These are phyloP conservation scores for Rhynchospora breviuscula DNA, from an alignment of 176 grass and related monocot genomes.

Conservation along the genomic window DNA sequence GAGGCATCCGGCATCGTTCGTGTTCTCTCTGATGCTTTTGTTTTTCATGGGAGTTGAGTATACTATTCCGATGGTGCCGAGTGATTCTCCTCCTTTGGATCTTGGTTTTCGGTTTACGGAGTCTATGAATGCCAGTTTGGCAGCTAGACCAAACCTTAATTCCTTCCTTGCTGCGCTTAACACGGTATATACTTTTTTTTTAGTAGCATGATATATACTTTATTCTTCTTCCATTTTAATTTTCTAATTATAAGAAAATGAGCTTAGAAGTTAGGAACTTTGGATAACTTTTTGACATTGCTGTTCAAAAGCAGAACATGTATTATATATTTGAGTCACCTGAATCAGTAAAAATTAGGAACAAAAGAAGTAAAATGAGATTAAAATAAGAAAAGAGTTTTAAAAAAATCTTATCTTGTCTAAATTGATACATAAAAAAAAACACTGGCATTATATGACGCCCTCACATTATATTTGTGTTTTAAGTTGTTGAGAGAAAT, in stretches of 20 bases:
- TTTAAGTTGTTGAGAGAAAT: not conserved
- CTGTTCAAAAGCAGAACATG: not conserved
- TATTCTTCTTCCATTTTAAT: not conserved
- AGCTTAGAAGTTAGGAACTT: not conserved
- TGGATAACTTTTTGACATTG: not conserved
- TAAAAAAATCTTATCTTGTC: not conserved
- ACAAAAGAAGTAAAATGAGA: not conserved
- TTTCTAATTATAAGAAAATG: not conserved
- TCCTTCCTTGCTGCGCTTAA: conserved; percentile 79
- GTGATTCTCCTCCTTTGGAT: conserved; percentile 58
- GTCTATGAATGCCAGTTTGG: conserved; percentile 45
- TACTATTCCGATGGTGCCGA: conserved; percentile 69
- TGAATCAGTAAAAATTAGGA: not conserved
- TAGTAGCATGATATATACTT: not conserved
- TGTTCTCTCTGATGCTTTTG: conserved; percentile 49
- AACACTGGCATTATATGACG: not conserved
- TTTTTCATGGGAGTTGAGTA: conserved; percentile 95
- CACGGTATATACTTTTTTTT: conserved; percentile 40
- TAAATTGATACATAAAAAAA: not conserved
- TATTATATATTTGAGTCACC: not conserved
- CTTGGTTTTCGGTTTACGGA: conserved; percentile 56
- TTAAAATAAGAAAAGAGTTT: not conserved
- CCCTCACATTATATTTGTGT: not conserved
- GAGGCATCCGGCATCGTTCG: conserved; percentile 46
- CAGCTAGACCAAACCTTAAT: conserved; percentile 53